Evolutionary conservation across 169 alveolate species (phyloP).

Genomic region (Eimeria sp.): DNA sequence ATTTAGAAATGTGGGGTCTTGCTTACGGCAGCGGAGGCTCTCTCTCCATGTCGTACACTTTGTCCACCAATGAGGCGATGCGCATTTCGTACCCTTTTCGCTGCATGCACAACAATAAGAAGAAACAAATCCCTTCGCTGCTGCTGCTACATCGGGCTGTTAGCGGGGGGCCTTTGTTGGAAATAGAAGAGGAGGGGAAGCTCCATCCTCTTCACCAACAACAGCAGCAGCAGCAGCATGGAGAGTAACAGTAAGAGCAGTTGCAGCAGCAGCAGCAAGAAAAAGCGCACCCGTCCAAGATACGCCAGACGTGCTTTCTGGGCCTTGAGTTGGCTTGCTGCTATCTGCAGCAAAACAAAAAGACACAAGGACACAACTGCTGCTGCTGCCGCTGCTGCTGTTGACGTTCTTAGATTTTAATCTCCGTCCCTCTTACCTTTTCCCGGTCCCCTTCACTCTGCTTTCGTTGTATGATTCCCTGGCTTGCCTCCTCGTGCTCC

Average conservation of each 20-base stretch:
- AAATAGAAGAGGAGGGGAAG: no score
- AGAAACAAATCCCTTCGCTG: neutral
- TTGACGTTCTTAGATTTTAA: no score
- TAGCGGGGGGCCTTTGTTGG: no score
- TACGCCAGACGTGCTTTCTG: conserved; percentile 7
- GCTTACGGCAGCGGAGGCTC: conserved; percentile 4
- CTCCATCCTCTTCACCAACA: no score
- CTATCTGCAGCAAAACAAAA: conserved; percentile 1
- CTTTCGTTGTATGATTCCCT: no score
- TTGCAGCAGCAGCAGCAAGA: neutral
- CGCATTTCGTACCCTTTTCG: conserved; percentile 21
- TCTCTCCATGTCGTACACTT: conserved; percentile 27
- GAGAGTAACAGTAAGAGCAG: no score
- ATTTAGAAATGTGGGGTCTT: neutral
- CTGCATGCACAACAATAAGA: neutral
- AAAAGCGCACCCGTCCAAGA: conserved; percentile 13
- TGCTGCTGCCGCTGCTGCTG: neutral
- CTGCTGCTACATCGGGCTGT: neutral
- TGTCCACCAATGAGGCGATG: conserved; percentile 14
- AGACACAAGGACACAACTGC: neutral
- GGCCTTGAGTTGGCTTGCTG: conserved; percentile 15
- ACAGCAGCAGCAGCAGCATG: no score
- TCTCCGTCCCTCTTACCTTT: no score
- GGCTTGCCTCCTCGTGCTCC: no score
- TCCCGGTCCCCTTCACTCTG: no score